Evolutionary conservation across 2,329 filamentous ascomycete genomes (phyloP), one percentile per base, ranked within the genome.

Genomic region (Xylariomycetidae sp.): DNA sequence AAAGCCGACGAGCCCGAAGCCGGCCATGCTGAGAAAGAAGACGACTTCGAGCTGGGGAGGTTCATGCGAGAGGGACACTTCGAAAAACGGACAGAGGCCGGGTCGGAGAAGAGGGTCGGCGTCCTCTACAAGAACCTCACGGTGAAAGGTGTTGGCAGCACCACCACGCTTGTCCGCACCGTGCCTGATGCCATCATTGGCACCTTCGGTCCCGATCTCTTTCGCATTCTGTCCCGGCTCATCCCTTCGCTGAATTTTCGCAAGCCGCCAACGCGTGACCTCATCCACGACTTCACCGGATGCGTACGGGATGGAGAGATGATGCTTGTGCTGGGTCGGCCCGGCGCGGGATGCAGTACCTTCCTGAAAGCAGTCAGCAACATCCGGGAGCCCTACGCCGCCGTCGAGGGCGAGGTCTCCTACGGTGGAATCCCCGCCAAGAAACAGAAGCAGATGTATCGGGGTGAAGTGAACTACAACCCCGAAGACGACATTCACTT

Each of bases 171-270:
- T 43, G 82, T 84, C 17, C 76, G 76, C 40, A 87, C 83, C 0
- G 60, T 90, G 0, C 84, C 85, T 0, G 73, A 85, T 43, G 85
- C 85, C 3, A 68, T 90, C 23, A 42, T 87, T 4, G 83, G 83
- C 15, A 88, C 84, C 0, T 90, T 92, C 53, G 85, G 85, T 0
- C 85, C 85, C 0, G 85, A 90, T 56, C 61, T 90, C 2, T 90
- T 85, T 54, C 70, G 65, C 15, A 60, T 85, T 6, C 47, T 88
- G 10, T 58, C 56, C 19, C 47, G 53, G 2, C 58, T 54, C 29
- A 44, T 70, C 5, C 65, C 64, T 1, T 41, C 38, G 19, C 40
- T 57, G 8, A 41, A 30, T 16, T 46, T 52, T 13, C 38, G 44
- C 2, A 52, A 46, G 25, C 39, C 46, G 4, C 45, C 43, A 13